Evolutionary conservation across 768 basidiomycete genomes (phyloP).

Genomic region (Aureoboletus auriporus): DNA sequence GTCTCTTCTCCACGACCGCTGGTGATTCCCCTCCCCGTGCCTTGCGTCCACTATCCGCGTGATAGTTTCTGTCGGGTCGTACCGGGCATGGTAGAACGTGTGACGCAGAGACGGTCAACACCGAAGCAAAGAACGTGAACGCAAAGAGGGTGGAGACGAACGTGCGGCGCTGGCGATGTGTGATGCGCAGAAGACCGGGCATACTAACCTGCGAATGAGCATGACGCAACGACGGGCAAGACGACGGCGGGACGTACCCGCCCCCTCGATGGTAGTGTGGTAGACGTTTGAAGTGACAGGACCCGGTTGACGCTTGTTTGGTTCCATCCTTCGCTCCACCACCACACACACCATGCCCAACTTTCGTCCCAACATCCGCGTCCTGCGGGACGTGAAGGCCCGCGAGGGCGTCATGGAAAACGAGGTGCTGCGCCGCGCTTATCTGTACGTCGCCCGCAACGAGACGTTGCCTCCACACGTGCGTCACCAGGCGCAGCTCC

Average conservation of each 20-base stretch:
- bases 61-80: constrained; percentile 52
- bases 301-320: constrained; percentile 27
- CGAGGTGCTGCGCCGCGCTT: constrained; percentile 84
- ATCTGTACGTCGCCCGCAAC: constrained; percentile 92
- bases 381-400: constrained; percentile 77
- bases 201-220: constrained; percentile 50
- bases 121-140: constrained; percentile 72
- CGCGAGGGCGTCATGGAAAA: constrained; percentile 65
- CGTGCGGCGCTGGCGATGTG: constrained; percentile 56
- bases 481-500: constrained; percentile 91
- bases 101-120: constrained; percentile 78
- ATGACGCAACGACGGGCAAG: constrained; percentile 20
- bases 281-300: too few species aligned
- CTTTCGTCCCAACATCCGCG: constrained; percentile 40
- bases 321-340: too few species aligned
- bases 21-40: constrained; percentile 20
- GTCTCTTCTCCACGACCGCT: constrained; percentile 56
- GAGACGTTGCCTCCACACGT: constrained; percentile 82
- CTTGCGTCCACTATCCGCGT: constrained; percentile 48
- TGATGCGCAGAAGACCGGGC: constrained; percentile 58
- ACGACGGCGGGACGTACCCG: constrained; percentile 12
- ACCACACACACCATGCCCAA: too few species aligned
- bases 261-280: too few species aligned
- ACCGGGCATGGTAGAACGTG: constrained; percentile 78
- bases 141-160: constrained; percentile 78